Conservation (phyloP, 345 rosid genomes). For the Tarenaya hassleriana region DNA sequence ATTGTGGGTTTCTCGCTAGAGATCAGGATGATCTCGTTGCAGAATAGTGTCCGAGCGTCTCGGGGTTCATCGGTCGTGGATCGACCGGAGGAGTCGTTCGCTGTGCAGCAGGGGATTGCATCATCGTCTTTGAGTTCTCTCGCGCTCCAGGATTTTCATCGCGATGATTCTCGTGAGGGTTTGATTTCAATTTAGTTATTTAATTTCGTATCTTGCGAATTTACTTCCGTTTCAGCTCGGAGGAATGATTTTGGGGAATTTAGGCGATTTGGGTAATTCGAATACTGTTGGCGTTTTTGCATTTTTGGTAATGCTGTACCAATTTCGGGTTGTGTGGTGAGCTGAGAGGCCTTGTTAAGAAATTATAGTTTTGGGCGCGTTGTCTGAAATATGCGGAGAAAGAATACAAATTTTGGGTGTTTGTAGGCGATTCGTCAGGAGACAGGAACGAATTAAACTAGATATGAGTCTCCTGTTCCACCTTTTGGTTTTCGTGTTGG, state of each 20-base stretch:
- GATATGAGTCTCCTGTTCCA: neutral
- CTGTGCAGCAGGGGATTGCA: neutral
- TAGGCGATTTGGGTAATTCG: no score
- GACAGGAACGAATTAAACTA: neutral
- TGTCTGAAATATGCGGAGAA: neutral
- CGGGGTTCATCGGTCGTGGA: neutral
- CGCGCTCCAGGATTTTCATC: neutral
- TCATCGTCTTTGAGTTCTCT: neutral
- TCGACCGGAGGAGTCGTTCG: neutral
- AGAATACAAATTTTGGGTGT: neutral
- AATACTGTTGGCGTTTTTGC: no score
- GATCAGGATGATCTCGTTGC: constrained; percentile 3
- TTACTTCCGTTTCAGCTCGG: neutral
- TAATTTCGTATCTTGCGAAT: neutral
- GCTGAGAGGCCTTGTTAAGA: no score
- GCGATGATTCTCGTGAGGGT: constrained; percentile 5
- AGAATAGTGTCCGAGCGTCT: neutral
- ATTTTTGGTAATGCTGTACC: no score
- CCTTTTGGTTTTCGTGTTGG: neutral
- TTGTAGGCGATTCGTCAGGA: neutral
- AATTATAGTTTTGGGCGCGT: neutral
- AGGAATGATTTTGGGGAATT: neutral
- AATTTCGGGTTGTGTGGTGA: no score
- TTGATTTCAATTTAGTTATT: neutral
- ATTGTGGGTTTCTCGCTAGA: neutral